Conservation (phyloP, 2,329 filamentous ascomycete species). For the Penicillium sp. region DNA sequence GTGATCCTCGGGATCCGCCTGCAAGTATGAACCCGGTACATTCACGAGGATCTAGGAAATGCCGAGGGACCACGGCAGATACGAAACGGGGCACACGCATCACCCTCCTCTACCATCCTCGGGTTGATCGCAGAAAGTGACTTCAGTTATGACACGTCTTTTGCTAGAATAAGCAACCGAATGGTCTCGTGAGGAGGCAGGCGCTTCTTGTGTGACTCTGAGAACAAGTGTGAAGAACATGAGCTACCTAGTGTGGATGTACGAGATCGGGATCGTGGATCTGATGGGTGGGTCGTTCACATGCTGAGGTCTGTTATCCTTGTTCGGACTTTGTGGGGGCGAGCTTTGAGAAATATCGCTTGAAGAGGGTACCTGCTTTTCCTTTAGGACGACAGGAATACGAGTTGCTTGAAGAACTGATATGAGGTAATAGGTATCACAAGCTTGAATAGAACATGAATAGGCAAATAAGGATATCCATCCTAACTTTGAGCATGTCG, state of each 20-base stretch:
- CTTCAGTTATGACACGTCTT: neutral
- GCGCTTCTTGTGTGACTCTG: constrained; percentile 6
- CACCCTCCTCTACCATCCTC: neutral
- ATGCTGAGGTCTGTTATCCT: neutral
- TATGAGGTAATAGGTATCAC: constrained; percentile 13
- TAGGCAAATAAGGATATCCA: neutral
- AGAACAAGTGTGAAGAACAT: neutral
- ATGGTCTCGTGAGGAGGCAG: constrained; percentile 2
- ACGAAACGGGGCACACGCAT: neutral
- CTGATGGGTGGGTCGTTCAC: neutral
- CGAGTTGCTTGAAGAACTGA: neutral
- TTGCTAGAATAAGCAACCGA: neutral
- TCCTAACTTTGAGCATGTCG: neutral
- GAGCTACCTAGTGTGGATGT: too few relatives aligned
- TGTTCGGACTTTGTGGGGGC: constrained; percentile 3
- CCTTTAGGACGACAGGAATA: neutral
- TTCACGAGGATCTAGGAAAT: constrained; percentile 4
- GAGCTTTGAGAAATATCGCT: neutral
- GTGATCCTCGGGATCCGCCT: neutral
- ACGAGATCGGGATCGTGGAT: neutral
- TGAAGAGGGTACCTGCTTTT: constrained; percentile 15
- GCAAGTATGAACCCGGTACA: neutral
- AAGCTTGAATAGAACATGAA: neutral
- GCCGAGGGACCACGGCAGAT: constrained; percentile 14
- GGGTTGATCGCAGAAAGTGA: neutral